Evolutionary conservation across 257 asterid genomes (phyloP), one percentile per base, ranked within the genome.

Genomic region (Gynochthodes officinalis): DNA sequence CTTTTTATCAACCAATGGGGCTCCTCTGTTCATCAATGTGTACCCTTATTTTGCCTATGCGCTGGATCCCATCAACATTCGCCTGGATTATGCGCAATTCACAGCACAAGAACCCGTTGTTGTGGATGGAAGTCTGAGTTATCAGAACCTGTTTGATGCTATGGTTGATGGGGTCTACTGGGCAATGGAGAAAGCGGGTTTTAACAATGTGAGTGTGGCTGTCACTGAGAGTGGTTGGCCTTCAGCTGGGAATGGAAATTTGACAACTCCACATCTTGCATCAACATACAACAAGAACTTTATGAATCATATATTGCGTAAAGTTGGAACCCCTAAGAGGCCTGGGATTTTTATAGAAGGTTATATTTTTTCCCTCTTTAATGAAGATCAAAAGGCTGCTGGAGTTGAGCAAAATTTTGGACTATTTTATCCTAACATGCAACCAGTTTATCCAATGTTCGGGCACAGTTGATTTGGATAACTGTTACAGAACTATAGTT

Each of bases 161-260:
- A 76, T 79, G 72, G 49, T 88, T 21, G 90, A 88, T 50, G 66
- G 82, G 4, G 4, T 54, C 7, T 67, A 78, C 8, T 83, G 77
- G 30, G 86, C 93, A 0, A 35, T 84, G 73, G 85, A 84, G 75
- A 80, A 85, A 58, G 76, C 43, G 0, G 86, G 85, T 4, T 79
- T 65, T 4, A 58, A 43, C 1, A 44, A 73, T 7, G 18, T 86
- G 43, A 69, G 75, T 5, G 30, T 89, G 4, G 79, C 82, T 0
- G 91, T 83, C 25, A 37, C 89, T 0, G 83, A 83, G 58, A 75
- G 63, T 27, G 87, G 87, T 2, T 83, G 87, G 83, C 87, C 85
- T 1, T 73, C 85, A 0, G 76, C 72, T 0, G 85, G 80, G 8
- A 62, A 79, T 30, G 82, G 79, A 4, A 3, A 67, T 1, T 37